These are phyloP conservation scores for Globisporangium iwayamae DNA, from an alignment of 352 stramenopile genomes.

Conservation along the genomic window DNA sequence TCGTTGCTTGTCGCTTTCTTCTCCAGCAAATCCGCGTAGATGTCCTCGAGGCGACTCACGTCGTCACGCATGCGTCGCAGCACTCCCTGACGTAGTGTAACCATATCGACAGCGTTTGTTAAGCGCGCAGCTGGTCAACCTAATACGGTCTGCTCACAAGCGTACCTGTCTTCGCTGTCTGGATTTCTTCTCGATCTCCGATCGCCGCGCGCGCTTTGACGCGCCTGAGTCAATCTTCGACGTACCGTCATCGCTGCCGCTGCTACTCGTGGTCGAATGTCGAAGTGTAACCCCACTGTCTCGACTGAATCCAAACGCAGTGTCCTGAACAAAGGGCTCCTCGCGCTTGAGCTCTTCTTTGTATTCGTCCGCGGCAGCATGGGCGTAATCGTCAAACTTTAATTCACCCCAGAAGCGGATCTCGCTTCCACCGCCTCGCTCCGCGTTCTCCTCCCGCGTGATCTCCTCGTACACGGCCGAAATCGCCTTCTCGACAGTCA, in stretches of 20 bases:
- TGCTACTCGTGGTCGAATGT: not conserved
- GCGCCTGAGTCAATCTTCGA: not conserved
- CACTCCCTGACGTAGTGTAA: conserved; percentile 15
- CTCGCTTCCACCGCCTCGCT: not conserved
- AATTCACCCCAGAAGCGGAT: not conserved
- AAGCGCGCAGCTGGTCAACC: no score
- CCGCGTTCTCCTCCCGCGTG: conserved; percentile 1
- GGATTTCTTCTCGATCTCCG: conserved; percentile 22
- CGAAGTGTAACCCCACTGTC: not conserved
- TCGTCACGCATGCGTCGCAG: conserved; percentile 50
- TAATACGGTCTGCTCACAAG: not conserved
- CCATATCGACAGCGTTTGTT: no score
- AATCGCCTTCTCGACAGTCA: conserved; percentile 2
- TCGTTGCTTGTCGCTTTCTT: conserved; percentile 18
- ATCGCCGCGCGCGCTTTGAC: conserved; percentile 16
- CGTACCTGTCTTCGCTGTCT: conserved; percentile 28
- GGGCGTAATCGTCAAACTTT: not conserved
- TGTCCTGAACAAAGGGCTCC: not conserved
- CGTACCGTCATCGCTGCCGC: not conserved
- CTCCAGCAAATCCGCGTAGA: conserved; percentile 32
- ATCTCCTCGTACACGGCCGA: conserved; percentile 11
- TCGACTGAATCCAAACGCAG: not conserved
- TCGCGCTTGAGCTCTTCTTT: not conserved
- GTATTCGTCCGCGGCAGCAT: not conserved
- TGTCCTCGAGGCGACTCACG: conserved; percentile 39